Conservation (phyloP, 768 basidiomycete species). For the Paxillus involutus region DNA sequence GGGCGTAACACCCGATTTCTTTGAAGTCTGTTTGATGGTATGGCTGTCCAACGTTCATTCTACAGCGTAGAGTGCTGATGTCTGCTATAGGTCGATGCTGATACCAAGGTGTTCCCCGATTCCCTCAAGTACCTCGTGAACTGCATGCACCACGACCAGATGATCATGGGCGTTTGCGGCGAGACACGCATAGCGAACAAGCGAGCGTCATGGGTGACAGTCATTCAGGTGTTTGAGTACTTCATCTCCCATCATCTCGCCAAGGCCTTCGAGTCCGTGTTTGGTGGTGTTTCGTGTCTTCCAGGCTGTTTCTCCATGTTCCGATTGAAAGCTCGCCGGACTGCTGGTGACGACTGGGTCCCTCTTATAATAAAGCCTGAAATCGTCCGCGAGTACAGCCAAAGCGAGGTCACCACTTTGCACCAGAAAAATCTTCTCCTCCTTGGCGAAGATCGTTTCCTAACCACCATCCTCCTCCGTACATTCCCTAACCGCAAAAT, state of each 20-base stretch:
- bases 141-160: slow-evolving; percentile 97
- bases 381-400: slow-evolving; percentile 96
- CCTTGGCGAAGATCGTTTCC: slow-evolving; percentile 97
- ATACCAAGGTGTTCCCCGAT: slow-evolving; percentile 92
- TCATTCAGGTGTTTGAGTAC: slow-evolving; percentile 98
- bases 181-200: slow-evolving; percentile 99
- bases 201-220: slow-evolving; percentile 96
- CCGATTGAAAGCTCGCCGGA: slow-evolving; percentile 88
- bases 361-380: slow-evolving; percentile 96
- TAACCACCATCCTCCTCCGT: slow-evolving; percentile 93
- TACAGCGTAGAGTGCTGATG: slow-evolving; percentile 9
- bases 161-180: slow-evolving; percentile 99
- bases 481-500: slow-evolving; percentile 99
- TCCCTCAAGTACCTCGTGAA: slow-evolving; percentile 92
- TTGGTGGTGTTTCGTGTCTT: slow-evolving; percentile 98
- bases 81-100: slow-evolving; percentile 87
- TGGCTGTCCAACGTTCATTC: slow-evolving; percentile 25
- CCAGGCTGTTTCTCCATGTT: slow-evolving; percentile 99
- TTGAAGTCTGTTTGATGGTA: slow-evolving; percentile 97
- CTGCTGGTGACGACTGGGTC: slow-evolving; percentile 92
- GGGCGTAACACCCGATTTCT: slow-evolving; percentile 99
- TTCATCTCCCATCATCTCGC: slow-evolving; percentile 99
- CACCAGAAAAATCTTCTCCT: slow-evolving; percentile 98
- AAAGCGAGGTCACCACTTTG: slow-evolving; percentile 87
- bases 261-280: slow-evolving; percentile 98